Conservation (phyloP, 1,284 basidiomycete species). For the Boletus mariae region DNA sequence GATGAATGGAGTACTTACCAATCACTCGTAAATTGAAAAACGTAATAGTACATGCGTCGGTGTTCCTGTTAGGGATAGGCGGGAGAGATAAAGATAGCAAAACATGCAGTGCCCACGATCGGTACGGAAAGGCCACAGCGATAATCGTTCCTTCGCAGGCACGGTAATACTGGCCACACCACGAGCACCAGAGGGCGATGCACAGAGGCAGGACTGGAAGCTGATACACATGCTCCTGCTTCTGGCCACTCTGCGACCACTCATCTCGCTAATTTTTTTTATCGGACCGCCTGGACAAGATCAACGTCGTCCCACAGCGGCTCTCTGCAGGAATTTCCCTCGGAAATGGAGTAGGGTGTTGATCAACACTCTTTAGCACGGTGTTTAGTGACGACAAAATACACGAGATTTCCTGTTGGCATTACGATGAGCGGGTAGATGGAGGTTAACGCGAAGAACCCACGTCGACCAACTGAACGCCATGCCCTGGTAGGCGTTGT, state of each 20-base stretch:
- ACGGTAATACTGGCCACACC: slow-evolving; percentile 8
- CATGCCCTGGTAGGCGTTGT: background rate
- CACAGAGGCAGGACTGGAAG: slow-evolving; percentile 26
- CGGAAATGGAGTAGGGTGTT: slow-evolving; percentile 21
- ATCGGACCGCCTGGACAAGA: slow-evolving; percentile 15
- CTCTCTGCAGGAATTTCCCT: slow-evolving; percentile 9
- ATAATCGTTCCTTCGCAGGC: slow-evolving; percentile 16
- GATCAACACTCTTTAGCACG: background rate
- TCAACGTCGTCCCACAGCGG: slow-evolving; percentile 1
- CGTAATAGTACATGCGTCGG: slow-evolving; percentile 19
- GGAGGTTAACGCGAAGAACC: slow-evolving; percentile 6
- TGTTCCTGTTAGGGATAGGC: slow-evolving; percentile 16
- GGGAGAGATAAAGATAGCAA: slow-evolving; percentile 24
- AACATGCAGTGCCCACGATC: slow-evolving; percentile 18
- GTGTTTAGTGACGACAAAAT: slow-evolving; percentile 1
- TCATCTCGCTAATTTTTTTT: slow-evolving; percentile 23
- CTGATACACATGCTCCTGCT: slow-evolving; percentile 27
- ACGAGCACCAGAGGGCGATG: slow-evolving; percentile 20
- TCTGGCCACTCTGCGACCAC: slow-evolving; percentile 30
- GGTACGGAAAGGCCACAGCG: slow-evolving; percentile 15
- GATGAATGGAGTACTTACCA: slow-evolving; percentile 14
- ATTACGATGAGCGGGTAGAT: slow-evolving; percentile 3
- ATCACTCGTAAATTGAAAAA: slow-evolving; percentile 14
- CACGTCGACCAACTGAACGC: slow-evolving; percentile 2
- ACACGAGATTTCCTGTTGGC: slow-evolving; percentile 6